These are phyloP conservation scores for Zygotorulaspora mrakii DNA, from an alignment of 1,139 yeast species.

Conservation along the genomic window DNA sequence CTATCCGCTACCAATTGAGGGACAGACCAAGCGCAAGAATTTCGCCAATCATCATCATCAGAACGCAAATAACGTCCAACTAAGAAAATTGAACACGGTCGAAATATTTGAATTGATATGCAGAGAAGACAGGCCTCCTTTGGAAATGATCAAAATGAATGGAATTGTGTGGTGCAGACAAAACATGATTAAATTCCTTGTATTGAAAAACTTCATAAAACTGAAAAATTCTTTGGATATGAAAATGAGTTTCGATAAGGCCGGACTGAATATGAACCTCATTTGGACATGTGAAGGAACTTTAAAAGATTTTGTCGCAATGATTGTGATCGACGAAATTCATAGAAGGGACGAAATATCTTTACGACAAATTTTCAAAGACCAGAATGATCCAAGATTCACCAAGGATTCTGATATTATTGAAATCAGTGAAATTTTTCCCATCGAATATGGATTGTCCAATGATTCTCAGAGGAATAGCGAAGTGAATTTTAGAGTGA, in stretches of 20 bases:
- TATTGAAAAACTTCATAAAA: slow-evolving; percentile 18
- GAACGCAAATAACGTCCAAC: slow-evolving; percentile 14
- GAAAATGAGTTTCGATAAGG: slow-evolving; percentile 26
- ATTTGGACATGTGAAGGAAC: slow-evolving; percentile 33
- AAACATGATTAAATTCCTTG: slow-evolving; percentile 28
- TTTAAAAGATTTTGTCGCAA: slow-evolving; percentile 25
- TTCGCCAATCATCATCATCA: slow-evolving; percentile 9
- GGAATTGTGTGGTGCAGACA: slow-evolving; percentile 34
- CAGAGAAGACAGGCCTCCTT: slow-evolving; percentile 7
- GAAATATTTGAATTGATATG: slow-evolving; percentile 20
- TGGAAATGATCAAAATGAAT: slow-evolving; percentile 22
- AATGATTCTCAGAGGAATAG: slow-evolving; percentile 8
- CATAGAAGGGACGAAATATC: slow-evolving; percentile 24
- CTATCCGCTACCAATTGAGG: slow-evolving; percentile 28
- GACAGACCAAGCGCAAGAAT: slow-evolving; percentile 21
- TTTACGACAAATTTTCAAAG: slow-evolving; percentile 27
- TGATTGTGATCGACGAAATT: slow-evolving; percentile 27
- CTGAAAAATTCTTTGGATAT: slow-evolving; percentile 8
- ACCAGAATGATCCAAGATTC: slow-evolving; percentile 6
- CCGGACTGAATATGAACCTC: slow-evolving; percentile 33
- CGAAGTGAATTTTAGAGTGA: slow-evolving; percentile 21
- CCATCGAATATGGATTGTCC: slow-evolving; percentile 14
- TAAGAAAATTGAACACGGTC: slow-evolving; percentile 21
- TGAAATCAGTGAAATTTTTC: slow-evolving; percentile 25
- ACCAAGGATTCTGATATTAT: slow-evolving; percentile 21